Conservation (phyloP, 805 yeast genomes). For the Candida orba region DNA sequence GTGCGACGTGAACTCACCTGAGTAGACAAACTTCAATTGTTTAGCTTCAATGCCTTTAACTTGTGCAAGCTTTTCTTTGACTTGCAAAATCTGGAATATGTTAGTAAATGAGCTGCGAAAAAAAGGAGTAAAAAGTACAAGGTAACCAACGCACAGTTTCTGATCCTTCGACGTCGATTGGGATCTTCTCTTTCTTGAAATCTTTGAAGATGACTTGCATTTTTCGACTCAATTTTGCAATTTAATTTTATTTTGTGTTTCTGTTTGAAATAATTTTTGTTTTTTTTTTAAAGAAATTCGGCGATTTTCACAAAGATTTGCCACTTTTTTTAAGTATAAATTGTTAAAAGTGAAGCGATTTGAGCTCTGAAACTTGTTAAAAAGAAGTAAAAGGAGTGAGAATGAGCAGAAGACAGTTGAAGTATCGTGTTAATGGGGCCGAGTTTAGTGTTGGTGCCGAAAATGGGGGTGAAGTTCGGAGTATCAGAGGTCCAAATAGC, state of each 20-base stretch:
- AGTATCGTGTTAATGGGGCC: constrained; percentile 16
- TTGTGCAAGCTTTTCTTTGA: constrained; percentile 66
- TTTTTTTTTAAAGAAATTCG: not conserved
- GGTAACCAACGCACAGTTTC: constrained; percentile 48
- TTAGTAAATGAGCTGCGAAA: not conserved
- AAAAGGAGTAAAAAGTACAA: not conserved
- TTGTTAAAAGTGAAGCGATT: too few species aligned
- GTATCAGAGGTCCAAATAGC: constrained; percentile 57
- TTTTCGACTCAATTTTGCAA: constrained; percentile 20
- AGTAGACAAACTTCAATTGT: constrained; percentile 84
- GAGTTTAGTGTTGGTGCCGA: constrained; percentile 2
- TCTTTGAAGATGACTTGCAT: constrained; percentile 86
- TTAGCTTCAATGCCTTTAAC: constrained; percentile 60
- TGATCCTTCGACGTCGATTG: constrained; percentile 64
- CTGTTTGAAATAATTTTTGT: not conserved
- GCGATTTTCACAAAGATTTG: not conserved
- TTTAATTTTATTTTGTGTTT: not conserved
- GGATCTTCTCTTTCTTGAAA: constrained; percentile 84
- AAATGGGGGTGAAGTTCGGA: constrained; percentile 17
- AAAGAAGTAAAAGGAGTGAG: not conserved
- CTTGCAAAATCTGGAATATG: constrained; percentile 43
- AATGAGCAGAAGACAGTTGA: constrained; percentile 23
- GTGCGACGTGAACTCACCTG: constrained; percentile 38
- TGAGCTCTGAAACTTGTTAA: too few species aligned
- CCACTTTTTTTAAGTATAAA: constrained; percentile 1